Evolutionary conservation across 495 filamentous ascomycete genomes (phyloP), one percentile per base, ranked within the genome.

Genomic region (Neurospora sp.): DNA sequence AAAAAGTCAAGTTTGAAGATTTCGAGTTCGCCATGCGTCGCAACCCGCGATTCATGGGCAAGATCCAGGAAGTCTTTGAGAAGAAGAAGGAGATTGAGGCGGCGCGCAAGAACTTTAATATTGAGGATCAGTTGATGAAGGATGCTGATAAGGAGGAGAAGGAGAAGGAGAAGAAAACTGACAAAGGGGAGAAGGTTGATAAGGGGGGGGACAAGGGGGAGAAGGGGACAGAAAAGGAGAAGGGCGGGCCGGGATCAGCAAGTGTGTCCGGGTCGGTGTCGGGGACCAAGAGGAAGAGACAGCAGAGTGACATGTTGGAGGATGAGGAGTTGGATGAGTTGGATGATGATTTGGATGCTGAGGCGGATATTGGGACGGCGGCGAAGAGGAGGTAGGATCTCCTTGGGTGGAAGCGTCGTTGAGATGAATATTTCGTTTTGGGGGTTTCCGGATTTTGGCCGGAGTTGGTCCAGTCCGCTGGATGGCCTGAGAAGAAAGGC

Each of bases 1-100:
- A 95, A 77, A 99, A 99, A 83, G 92, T 98, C 83, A 99, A 99
- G 78, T 92, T 97, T 72, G 96, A 99, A 75, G 96, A 99, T 80
- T 97, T 98, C 85, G 92, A 94, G 78, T 98, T 96, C 78, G 92
- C 92, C 39, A 88, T 98, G 70, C 89, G 96, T 40, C 88, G 90
- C 41, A 96, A 98, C 77, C 89, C 92, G 31, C 84, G 87, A 76
- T 94, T 96, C 80, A 87, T 98, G 68, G 96, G 96, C 31, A 91
- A 96, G 82, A 92, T 98, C 71, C 89, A 93, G 83, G 94, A 97
- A 80, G 85, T 96, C 74, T 82, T 98, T 70, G 89, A 89, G 75
- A 93, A 91, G 87, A 91, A 94, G 73, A 89, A 90, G 77, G 88
- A 90, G 71, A 87, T 97, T 61, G 93, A 93, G 78, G 86, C 89